Evolutionary conservation across 139 green algal species (phyloP).

Genomic region (Deuterostichococcus epilithicus): DNA sequence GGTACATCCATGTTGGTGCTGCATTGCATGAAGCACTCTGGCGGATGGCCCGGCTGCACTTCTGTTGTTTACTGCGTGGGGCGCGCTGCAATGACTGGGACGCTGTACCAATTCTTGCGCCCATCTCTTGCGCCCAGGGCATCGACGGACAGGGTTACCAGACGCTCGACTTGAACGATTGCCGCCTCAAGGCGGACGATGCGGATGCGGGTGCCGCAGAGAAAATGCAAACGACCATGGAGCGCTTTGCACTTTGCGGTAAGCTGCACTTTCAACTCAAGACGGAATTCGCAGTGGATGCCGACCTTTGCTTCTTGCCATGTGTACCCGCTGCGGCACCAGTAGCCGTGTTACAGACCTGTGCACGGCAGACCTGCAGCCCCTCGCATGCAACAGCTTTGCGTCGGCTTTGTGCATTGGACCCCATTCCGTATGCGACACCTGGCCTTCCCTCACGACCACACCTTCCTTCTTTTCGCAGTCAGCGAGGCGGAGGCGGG

Average conservation of each 20-base stretch:
- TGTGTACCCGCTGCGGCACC: no score
- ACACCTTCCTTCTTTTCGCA: constrained; percentile 51
- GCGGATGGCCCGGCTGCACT: no score
- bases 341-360: no score
- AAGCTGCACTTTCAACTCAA: no score
- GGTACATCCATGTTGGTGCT: not conserved
- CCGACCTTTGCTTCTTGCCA: no score
- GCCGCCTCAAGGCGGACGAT: not conserved
- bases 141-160: not conserved
- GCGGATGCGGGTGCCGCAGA: not conserved
- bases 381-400: not conserved
- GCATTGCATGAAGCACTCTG: no score
- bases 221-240: not conserved
- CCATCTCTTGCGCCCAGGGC: no score
- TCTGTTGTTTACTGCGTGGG: no score
- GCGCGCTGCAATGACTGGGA: no score
- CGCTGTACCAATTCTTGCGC: no score
- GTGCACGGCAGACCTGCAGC: not conserved
- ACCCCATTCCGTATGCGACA: not conserved
- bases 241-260: not conserved
- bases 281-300: no score
- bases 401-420: not conserved
- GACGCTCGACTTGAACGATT: not conserved
- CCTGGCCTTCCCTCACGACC: no score
- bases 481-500: constrained; percentile 25